Percentiles rank a stretch among this genome's conserved stretches.
Conservation (phyloP, 169 alveolate genomes). For the Plasmodium blacklocki region DNA sequence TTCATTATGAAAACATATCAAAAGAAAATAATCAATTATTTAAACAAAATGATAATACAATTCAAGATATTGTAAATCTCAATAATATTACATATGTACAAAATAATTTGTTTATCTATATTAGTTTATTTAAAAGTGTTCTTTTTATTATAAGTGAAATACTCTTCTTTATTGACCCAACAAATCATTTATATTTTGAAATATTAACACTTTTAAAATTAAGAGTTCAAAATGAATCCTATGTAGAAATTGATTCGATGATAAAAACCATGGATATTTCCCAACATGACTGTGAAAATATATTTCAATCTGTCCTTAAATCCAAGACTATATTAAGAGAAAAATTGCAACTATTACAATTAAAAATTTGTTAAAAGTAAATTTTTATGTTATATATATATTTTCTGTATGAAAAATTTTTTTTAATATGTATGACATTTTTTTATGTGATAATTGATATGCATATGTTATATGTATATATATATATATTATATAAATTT, state of each 20-base stretch:
- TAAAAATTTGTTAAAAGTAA: conserved; percentile 40
- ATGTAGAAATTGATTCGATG: conserved; percentile 51
- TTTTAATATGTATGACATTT: too few species aligned
- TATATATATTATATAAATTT: too few species aligned
- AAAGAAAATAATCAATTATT: conserved; percentile 7
- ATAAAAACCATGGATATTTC: conserved; percentile 25
- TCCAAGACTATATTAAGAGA: conserved; percentile 60
- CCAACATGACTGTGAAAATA: conserved; percentile 52
- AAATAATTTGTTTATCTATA: conserved; percentile 54
- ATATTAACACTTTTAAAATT: conserved; percentile 66
- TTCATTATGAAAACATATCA: conserved; percentile 28
- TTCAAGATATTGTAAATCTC: conserved; percentile 42
- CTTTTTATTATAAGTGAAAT: conserved; percentile 72
- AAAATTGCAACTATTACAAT: conserved; percentile 66
- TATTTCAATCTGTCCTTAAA: conserved; percentile 57
- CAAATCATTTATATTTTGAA: conserved; percentile 50
- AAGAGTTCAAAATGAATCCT: conserved; percentile 6
- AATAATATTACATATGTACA: conserved; percentile 65
- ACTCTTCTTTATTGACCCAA: conserved; percentile 48
- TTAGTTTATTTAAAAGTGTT: conserved; percentile 71
- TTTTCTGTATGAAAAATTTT: too few species aligned
- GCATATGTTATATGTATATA: too few species aligned
- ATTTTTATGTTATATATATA: background rate
- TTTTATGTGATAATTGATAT: too few species aligned
- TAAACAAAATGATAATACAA: background rate